These are phyloP conservation scores for Ricinus communis DNA, from an alignment of 345 rosid species.

Conservation along the genomic window DNA sequence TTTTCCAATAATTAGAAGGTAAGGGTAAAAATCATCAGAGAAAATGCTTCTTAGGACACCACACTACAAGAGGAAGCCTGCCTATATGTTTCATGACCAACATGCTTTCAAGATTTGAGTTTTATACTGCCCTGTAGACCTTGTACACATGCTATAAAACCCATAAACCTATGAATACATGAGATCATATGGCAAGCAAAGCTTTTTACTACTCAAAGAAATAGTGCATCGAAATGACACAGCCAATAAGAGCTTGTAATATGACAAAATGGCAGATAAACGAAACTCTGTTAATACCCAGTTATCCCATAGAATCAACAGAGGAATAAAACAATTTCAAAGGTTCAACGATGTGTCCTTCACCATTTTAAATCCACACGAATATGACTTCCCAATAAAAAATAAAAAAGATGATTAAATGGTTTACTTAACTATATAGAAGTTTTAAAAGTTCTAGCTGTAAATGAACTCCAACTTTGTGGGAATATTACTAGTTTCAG, in stretches of 20 bases:
- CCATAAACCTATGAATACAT: no score
- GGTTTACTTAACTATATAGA: neutral
- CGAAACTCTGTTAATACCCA: neutral
- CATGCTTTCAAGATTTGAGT: no score
- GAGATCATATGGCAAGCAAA: neutral
- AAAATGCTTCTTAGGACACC: no score
- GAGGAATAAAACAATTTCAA: neutral
- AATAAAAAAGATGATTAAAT: neutral
- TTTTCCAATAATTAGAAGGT: no score
- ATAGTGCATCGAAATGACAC: neutral
- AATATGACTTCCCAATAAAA: neutral
- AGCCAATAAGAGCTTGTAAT: neutral
- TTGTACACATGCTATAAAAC: no score
- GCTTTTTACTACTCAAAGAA: neutral
- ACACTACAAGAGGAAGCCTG: no score
- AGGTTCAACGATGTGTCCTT: neutral
- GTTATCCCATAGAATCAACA: conserved; percentile 1
- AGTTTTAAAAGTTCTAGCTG: neutral
- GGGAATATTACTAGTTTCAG: no score
- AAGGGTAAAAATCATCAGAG: no score
- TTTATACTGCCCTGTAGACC: no score
- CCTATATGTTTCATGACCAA: no score
- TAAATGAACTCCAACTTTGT: neutral
- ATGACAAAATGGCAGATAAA: neutral
- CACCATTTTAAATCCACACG: neutral